Conservation (phyloP, 306 rosid species). For the Albizia julibrissin region DNA sequence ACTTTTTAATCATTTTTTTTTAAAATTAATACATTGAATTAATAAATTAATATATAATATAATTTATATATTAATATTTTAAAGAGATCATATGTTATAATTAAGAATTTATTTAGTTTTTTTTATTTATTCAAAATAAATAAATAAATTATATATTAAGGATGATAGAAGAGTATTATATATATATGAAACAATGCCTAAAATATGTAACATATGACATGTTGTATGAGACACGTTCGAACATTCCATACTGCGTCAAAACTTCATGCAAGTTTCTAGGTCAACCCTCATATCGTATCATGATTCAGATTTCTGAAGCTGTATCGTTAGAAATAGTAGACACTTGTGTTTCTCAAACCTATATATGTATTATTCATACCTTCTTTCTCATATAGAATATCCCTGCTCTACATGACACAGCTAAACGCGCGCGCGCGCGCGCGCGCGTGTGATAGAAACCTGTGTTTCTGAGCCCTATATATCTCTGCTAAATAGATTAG, state of each 20-base stretch:
- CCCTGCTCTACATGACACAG: conserved; percentile 27
- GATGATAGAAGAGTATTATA: too few species aligned
- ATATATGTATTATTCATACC: conserved; percentile 15
- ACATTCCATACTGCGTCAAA: conserved; percentile 40
- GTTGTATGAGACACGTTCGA: conserved; percentile 32
- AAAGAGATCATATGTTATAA: too few species aligned
- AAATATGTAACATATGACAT: conserved; percentile 4
- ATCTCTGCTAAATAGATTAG: not conserved
- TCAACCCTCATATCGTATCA: conserved; percentile 39
- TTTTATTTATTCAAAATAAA: too few species aligned
- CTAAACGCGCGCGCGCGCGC: too few species aligned
- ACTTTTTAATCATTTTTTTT: too few species aligned
- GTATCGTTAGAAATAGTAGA: not conserved
- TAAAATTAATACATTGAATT: too few species aligned
- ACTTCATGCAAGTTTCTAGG: conserved; percentile 33
- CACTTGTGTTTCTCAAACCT: too few species aligned
- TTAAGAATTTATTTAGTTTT: too few species aligned
- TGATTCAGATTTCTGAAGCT: conserved; percentile 18
- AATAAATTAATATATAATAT: too few species aligned
- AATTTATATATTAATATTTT: too few species aligned
- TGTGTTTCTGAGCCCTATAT: not conserved
- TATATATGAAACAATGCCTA: not conserved
- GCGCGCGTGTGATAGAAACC: too few species aligned
- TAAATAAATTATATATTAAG: too few species aligned
- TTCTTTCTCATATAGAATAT: conserved; percentile 6